Evolutionary conservation across 2,329 filamentous ascomycete species (phyloP), one percentile per base, ranked within the genome.

Genomic region (Gaeumannomyces tritici): DNA sequence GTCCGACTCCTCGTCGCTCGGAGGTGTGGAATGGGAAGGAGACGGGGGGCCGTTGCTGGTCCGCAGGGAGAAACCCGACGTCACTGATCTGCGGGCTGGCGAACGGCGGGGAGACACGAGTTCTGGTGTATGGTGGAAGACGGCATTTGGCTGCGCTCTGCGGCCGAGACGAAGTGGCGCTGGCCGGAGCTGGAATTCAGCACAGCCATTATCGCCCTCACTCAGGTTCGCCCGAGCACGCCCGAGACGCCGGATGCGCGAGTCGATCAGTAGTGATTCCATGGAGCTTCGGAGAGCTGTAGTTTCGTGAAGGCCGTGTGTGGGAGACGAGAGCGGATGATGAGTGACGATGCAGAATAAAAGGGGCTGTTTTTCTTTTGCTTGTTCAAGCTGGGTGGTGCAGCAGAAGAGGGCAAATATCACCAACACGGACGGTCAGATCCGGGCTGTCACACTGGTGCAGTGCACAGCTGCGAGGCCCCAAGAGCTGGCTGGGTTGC

Each of bases 161-260:
- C 64, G 63, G 0, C 59, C 28, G 2, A 68, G 12, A 2, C 67
- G 63, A 3, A 69, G 62, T 29, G 67, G 66, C 1, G 63, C 65
- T 0, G 68, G 67, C 58, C 65, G 65, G 3, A 68, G 55, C 4
- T 65, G 62, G 11, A 55, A 56, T 31, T 64, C 35, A 7, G 63
- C 63, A 57, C 64, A 66, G 27, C 65, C 61, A 13, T 42, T 31
- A n/a, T 24, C 18, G 21, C 59, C 31, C 18, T 28, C 1, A n/a
- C 60, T 21, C 15, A 24, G 21, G 9, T 35, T 33, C 13, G 18
- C 26, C 26, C 55, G 28, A 27, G 8, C 47, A 55, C n/a, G 59
- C 3, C 42, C 59, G 24, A 33, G 27, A n/a, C 24, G 18, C 12
- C 21, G 42, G 29, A 29, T 21, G 3, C 31, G 59, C 54, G 29